Evolutionary conservation across 1,284 basidiomycete genomes (phyloP).

Genomic region (Phlebopus sp.): DNA sequence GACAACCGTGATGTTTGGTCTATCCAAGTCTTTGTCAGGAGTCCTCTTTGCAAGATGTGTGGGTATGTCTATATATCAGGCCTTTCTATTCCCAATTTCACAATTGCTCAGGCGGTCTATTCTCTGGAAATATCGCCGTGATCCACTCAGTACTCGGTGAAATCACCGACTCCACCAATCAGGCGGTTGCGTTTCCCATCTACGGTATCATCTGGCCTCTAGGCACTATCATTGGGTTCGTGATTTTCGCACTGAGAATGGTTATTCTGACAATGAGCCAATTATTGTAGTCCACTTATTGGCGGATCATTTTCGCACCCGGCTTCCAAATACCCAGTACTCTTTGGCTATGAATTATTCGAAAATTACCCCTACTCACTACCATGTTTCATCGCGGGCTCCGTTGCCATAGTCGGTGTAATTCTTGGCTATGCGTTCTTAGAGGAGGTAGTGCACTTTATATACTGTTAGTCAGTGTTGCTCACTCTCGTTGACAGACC

Average conservation of each 20-base stretch:
- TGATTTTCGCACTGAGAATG: background rate
- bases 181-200: conserved; percentile 58
- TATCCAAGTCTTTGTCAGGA: conserved; percentile 51
- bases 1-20: conserved; percentile 51
- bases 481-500: conserved; percentile 35
- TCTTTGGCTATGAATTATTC: conserved; percentile 47
- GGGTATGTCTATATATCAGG: conserved; percentile 33
- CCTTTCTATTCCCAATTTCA: conserved; percentile 6
- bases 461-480: background rate
- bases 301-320: conserved; percentile 62
- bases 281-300: conserved; percentile 50
- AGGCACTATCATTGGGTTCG: conserved; percentile 61
- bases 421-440: conserved; percentile 47
- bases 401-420: conserved; percentile 40
- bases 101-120: conserved; percentile 47
- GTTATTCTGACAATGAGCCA: conserved; percentile 6
- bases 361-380: conserved; percentile 57
- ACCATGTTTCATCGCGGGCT: conserved; percentile 49
- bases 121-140: conserved; percentile 62
- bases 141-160: conserved; percentile 62
- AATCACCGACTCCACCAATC: conserved; percentile 64
- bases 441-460: conserved; percentile 45
- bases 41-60: conserved; percentile 50
- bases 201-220: conserved; percentile 63
- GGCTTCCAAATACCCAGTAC: conserved; percentile 44